Percentiles rank a stretch among this genome's conserved stretches.
These are phyloP conservation scores for Trichoderma asperelloides DNA, from an alignment of 495 filamentous ascomycete genomes.

Conservation along the genomic window DNA sequence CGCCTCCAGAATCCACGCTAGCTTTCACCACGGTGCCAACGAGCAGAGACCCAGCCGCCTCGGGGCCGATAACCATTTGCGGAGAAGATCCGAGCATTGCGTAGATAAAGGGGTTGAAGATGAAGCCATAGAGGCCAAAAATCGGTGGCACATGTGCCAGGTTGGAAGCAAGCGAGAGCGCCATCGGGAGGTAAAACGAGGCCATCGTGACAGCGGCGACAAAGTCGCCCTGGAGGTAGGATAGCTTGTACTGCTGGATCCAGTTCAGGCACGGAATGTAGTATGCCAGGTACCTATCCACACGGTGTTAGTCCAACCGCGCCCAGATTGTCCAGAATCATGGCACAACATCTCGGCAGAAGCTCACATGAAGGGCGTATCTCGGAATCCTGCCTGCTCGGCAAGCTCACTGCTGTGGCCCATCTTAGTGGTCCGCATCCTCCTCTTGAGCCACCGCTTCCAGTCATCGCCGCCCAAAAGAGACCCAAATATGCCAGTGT, in stretches of 20 bases:
- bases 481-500: constrained; percentile 12
- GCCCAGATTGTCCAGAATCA: not conserved
- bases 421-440: constrained; percentile 48
- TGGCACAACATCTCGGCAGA: not conserved
- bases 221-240: constrained; percentile 77
- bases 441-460: constrained; percentile 26
- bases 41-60: constrained; percentile 86
- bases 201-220: constrained; percentile 83
- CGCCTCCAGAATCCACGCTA: constrained; percentile 56
- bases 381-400: constrained; percentile 48
- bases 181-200: constrained; percentile 97
- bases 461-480: constrained; percentile 21
- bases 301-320: not conserved
- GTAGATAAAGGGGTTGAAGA: constrained; percentile 83
- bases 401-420: constrained; percentile 55
- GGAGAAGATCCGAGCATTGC: constrained; percentile 85
- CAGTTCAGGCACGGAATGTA: constrained; percentile 88
- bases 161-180: constrained; percentile 86
- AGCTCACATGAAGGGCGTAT: constrained; percentile 48
- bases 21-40: constrained; percentile 77
- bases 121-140: constrained; percentile 92
- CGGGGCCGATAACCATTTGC: constrained; percentile 88
- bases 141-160: constrained; percentile 88
- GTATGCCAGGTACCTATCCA: constrained; percentile 75
- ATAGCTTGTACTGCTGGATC: constrained; percentile 74